These are phyloP conservation scores for Tetradesmus obliquus DNA, from an alignment of 139 green algal genomes.

Conservation along the genomic window DNA sequence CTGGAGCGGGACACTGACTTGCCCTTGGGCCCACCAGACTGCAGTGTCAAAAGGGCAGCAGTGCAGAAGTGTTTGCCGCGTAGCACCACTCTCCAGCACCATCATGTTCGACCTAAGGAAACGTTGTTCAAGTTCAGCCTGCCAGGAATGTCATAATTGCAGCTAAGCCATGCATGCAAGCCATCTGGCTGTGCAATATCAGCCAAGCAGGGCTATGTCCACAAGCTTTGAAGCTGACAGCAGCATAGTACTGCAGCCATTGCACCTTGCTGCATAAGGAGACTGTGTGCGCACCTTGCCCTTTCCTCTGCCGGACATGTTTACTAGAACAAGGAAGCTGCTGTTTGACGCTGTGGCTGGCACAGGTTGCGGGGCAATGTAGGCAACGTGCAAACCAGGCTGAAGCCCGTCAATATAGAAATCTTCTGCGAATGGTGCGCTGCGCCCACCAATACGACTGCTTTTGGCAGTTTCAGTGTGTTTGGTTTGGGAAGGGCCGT, in stretches of 20 bases:
- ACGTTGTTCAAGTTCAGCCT: no score
- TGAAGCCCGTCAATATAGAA: no score
- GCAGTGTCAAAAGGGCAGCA: background rate
- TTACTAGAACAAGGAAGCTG: background rate
- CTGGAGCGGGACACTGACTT: conserved; percentile 83
- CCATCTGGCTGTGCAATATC: no score
- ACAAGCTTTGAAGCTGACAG: background rate
- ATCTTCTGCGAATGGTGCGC: no score
- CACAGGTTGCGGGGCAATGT: background rate
- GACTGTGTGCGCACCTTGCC: background rate
- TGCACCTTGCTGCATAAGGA: background rate
- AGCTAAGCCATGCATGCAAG: no score
- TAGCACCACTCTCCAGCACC: background rate
- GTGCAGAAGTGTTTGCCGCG: background rate
- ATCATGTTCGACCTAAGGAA: no score
- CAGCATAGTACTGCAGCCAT: background rate
- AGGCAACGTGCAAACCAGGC: no score
- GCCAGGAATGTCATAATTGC: no score
- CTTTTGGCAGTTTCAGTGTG: no score
- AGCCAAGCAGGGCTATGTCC: no score
- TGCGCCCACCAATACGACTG: no score
- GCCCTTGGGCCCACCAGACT: background rate
- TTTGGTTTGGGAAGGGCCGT: no score
- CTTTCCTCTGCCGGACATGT: background rate
- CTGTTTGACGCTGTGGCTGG: background rate